Base-by-base conservation (phyloP, 2,329 filamentous ascomycete genomes). In the Stagonosporopsis vannaccii region DNA sequence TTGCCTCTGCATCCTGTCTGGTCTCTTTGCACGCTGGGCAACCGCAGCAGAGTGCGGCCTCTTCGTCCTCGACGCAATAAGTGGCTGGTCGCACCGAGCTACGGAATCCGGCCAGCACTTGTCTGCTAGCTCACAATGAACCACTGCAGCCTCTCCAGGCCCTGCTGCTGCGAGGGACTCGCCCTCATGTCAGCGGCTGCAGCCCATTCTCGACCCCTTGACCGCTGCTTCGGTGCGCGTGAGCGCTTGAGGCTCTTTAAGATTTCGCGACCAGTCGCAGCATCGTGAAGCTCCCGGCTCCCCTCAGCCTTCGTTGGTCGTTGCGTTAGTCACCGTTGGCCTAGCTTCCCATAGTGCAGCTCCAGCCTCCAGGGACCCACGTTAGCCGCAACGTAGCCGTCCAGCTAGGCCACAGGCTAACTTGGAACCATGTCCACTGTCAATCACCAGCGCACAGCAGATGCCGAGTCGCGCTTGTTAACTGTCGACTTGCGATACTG, bases 251-350 rank as follows among this genome's bases (percentile, higher is more conserved):
- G 8, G 8, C 3, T 17, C 26, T 28, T 6, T 35, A 11, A 33
- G 8, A 6, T n/a, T 23, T 42, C 19, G 22, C 41, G n/a, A 28
- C 15, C 22, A 25, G 19, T 2, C 19, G 25, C 12, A 25, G 13
- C 25, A 19, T 26, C 3, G 28, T 15, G 28, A 39, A 7, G 6
- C 25, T 28, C 35, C 25, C 53, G 41, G 47, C 17, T 51, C 53
- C 42, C 48, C 53, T 56, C 53, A 39, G 25, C 33, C 42, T 20
- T 56, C 28, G 23, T 30, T 47, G 28, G 37, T 43, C 23, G 53
- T 56, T 56, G 41, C 28, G 46, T 56, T 44, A 51, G 51, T 56
- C 47, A 47, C 53, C 53, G 53, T 56, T 56, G 36, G 28, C 42
- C 47, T 56, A 56, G 43, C 53, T 47, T 30, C 19, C 26, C 43